phyloP scores from a whole-genome alignment of 108 stramenopile species.

The Pseudonitzschia pungens region DNA sequence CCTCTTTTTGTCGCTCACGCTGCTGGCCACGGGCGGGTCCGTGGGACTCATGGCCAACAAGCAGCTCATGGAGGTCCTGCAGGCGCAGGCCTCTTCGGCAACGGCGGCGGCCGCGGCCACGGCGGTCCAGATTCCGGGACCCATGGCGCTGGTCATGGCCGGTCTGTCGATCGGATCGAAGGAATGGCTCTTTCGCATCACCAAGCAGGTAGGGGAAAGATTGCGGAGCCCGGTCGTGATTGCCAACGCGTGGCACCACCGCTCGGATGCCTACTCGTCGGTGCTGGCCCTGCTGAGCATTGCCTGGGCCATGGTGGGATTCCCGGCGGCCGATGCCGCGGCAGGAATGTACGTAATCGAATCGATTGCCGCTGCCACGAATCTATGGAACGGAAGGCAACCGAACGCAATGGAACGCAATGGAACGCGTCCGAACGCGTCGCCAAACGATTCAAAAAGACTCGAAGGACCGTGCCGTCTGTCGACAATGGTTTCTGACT shows the following conservation, averaged over 20 bases:
- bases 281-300: conserved; percentile 89
- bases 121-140: conserved; percentile 54
- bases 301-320: conserved; percentile 74
- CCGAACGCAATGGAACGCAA: conserved; percentile 1
- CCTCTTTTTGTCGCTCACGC: conserved; percentile 86
- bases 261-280: conserved; percentile 93
- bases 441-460: too few relatives aligned
- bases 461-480: neutral
- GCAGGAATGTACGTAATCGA: conserved; percentile 65
- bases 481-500: neutral
- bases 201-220: conserved; percentile 76
- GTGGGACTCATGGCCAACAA: conserved; percentile 81
- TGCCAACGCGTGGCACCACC: conserved; percentile 99
- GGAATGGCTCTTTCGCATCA: conserved; percentile 92
- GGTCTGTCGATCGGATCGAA: conserved; percentile 83
- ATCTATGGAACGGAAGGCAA: too few relatives aligned
- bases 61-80: conserved; percentile 51
- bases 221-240: conserved; percentile 91
- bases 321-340: conserved; percentile 82
- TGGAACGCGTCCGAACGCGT: neutral
- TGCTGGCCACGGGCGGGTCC: conserved; percentile 84
- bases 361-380: too few relatives aligned
- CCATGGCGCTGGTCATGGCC: conserved; percentile 85
- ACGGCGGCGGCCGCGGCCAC: conserved; percentile 41
- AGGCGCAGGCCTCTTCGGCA: conserved; percentile 22